Evolutionary conservation across 495 filamentous ascomycete species (phyloP), one percentile per base, ranked within the genome.

Genomic region (Penicillium riverlandense): DNA sequence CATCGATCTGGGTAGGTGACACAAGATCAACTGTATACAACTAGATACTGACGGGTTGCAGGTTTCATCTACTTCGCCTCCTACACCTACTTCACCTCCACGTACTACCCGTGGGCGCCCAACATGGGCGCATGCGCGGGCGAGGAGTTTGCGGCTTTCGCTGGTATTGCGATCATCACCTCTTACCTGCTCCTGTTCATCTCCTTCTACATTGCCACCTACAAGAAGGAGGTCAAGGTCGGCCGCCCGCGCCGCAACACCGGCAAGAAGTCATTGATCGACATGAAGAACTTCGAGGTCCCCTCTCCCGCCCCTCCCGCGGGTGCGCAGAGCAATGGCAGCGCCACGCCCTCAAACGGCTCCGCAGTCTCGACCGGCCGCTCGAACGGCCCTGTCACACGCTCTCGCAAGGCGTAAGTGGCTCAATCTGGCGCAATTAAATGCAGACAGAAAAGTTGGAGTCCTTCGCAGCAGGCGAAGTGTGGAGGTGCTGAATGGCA

Each of bases 101-200:
- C 85, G 58, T 97, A 98, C 82, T 96, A 86, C 77, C 78, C 75
- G 10, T 83, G 77, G 71, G 72, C 92, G 50, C 91, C 91, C 13
- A 92, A 84, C 59, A 65, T 71, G 29, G 92, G 92, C 55, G 72
- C 79, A 48, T 98, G 92, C 59, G 89, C 92, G 11, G 92, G 92
- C 53, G 92, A 96, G 75, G 92, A 98, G 71, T 97, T 95, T 58
- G 92, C 92, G 41, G 92, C 92, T 22, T 87, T 96, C 62, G 79
- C 90, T 41, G 92, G 92, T 54, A 91, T 96, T 44, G 88, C 74
- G 45, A 94, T 96, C 58, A 70, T 98, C 55, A 86, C 76, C 70
- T 92, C 86, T 35, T 98, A 98, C 77, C 81, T 98, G 44, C 73
- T 96, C 50, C 86, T 98, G 45, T 98, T 98, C 80, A 95, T 98